Percentiles rank a stretch among this genome's conserved stretches.
Conservation (phyloP, 2,329 filamentous ascomycete species). For the Amylocarpus encephaloides region DNA sequence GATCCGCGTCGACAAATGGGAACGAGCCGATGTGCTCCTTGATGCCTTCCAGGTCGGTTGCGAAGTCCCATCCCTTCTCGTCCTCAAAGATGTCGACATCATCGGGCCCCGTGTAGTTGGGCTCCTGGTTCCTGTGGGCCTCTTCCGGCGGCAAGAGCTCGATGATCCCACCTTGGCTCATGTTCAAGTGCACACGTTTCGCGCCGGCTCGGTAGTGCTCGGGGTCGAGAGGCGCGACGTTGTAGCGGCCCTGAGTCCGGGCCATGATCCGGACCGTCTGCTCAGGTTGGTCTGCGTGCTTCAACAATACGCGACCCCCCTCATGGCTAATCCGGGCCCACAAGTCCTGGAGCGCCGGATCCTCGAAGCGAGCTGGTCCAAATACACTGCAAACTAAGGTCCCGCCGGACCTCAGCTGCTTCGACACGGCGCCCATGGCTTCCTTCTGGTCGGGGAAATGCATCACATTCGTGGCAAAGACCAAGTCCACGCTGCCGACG, state of each 20-base stretch:
- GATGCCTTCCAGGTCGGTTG: background rate
- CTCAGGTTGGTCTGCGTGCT: background rate
- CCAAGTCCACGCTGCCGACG: constrained; percentile 12
- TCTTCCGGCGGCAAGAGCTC: background rate
- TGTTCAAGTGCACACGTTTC: background rate
- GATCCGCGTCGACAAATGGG: background rate
- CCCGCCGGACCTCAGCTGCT: constrained; percentile 6
- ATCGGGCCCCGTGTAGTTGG: background rate
- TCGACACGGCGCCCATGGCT: constrained; percentile 15
- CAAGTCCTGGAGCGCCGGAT: background rate
- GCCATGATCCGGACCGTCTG: constrained; percentile 1
- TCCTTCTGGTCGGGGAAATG: constrained; percentile 14
- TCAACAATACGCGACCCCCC: background rate
- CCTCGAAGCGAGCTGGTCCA: background rate
- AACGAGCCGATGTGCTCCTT: background rate
- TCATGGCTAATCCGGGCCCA: background rate
- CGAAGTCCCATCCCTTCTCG: background rate
- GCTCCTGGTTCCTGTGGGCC: background rate
- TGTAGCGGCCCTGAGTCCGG: constrained; percentile 10
- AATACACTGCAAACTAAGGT: background rate
- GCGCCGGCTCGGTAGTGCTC: constrained; percentile 25
- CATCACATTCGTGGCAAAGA: constrained; percentile 16
- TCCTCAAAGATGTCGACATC: background rate
- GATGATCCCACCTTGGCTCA: background rate
- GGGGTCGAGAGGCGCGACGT: constrained; percentile 25